phyloP scores from a whole-genome alignment of 169 alveolate species.

The Nephromyces sp. region DNA sequence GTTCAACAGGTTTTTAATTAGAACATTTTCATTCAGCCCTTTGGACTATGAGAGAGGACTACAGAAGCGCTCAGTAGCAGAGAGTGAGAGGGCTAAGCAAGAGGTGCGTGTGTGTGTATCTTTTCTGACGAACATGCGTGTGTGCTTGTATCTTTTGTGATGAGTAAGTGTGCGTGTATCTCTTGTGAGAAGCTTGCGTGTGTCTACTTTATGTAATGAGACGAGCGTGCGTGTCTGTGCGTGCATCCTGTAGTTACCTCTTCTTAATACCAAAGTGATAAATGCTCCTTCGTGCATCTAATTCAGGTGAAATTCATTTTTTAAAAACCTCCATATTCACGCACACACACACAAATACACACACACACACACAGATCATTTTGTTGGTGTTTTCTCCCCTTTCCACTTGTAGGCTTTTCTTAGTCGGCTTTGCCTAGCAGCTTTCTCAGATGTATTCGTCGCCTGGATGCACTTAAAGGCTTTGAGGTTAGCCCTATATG shows the following conservation, averaged over 20 bases:
- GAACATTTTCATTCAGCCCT: constrained; percentile 50
- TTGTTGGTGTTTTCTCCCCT: not conserved
- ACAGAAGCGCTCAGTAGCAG: constrained; percentile 32
- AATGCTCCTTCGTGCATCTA: no score
- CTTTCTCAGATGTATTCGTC: constrained; percentile 60
- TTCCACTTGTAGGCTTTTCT: constrained; percentile 13
- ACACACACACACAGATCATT: not conserved
- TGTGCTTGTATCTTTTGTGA: no score
- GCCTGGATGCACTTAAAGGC: constrained; percentile 63
- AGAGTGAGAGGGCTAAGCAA: constrained; percentile 45
- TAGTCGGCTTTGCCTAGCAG: constrained; percentile 53
- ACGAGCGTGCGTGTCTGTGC: no score
- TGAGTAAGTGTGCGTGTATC: no score
- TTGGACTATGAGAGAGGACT: constrained; percentile 40
- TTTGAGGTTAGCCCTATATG: not conserved
- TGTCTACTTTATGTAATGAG: no score
- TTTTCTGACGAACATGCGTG: not conserved
- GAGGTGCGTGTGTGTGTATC: constrained; percentile 33
- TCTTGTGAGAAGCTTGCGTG: no score
- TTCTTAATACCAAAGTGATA: no score
- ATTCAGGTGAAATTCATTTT: no score
- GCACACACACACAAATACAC: no score
- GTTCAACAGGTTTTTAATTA: constrained; percentile 37
- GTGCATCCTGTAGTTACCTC: no score
- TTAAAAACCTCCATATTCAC: no score